phyloP scores from a whole-genome alignment of 2,329 filamentous ascomycete species.

The Colletotrichum tropicicola region DNA sequence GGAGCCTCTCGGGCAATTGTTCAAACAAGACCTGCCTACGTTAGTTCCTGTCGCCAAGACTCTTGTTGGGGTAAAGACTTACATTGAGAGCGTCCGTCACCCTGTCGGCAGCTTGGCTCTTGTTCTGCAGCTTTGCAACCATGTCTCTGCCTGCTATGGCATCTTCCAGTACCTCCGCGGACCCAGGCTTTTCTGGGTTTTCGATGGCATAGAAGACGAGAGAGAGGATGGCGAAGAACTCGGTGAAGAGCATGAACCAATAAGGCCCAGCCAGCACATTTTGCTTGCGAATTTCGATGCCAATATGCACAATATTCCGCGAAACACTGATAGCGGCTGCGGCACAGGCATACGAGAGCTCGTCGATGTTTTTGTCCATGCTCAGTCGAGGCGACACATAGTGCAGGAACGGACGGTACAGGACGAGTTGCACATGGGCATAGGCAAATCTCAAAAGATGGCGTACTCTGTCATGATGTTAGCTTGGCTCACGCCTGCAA shows the following conservation, averaged over 20 bases:
- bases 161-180: slow-evolving; percentile 84
- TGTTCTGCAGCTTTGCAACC: slow-evolving; percentile 79
- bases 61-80: slow-evolving; percentile 42
- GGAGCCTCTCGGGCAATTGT: slow-evolving; percentile 78
- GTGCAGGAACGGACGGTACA: slow-evolving; percentile 85
- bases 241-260: slow-evolving; percentile 88
- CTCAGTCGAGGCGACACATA: slow-evolving; percentile 76
- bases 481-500: background rate
- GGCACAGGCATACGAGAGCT: slow-evolving; percentile 80
- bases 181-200: slow-evolving; percentile 78
- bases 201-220: slow-evolving; percentile 83
- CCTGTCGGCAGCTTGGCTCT: slow-evolving; percentile 88
- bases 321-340: slow-evolving; percentile 70
- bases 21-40: slow-evolving; percentile 77
- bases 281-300: slow-evolving; percentile 78
- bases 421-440: slow-evolving; percentile 82
- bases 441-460: slow-evolving; percentile 83
- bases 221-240: slow-evolving; percentile 83
- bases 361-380: slow-evolving; percentile 69
- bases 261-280: slow-evolving; percentile 82
- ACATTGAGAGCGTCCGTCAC: slow-evolving; percentile 83
- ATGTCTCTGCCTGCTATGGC: slow-evolving; percentile 86
- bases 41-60: background rate
- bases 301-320: slow-evolving; percentile 82
- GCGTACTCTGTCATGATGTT: slow-evolving; percentile 60